Base-by-base conservation (phyloP, 257 asterid species). In the Solanum gracilifrons region DNA sequence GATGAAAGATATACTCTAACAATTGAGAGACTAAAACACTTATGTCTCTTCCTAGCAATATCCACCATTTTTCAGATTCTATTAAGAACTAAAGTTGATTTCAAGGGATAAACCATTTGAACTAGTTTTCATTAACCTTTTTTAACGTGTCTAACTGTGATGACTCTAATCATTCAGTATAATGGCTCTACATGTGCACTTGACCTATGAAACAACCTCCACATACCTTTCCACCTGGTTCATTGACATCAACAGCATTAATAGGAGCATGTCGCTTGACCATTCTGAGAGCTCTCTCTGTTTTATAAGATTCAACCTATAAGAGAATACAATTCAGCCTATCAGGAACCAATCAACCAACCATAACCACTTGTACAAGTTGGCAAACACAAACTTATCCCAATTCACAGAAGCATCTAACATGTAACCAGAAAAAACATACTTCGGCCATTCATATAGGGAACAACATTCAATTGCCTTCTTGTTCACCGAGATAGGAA, bases 261-360 rank as follows among this genome's bases (percentile, higher is more conserved):
- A 94, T 72, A 86, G 91, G 91, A 85, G 93, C 92, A 90, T 93
- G 96, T 77, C 97, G 91, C 88, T 94, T 97, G 86, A 96, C 92
- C 95, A 96, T 97, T 82, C 88, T 94, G 90, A 93, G 91, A 72
- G 94, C 95, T 91, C 98, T 96, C 91, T 87, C 92, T 36, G 94
- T 92, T 88, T 90, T 91, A 88, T 94, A 93, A 72, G 87, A 86
- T 82, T 94, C 98, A 87, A 96, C 99, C 99, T 95, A 93, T 89
- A 91, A 48, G 32, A 82, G 43, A 82, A 29, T 18, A 29, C 69
- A 82, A 25, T 48, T 23, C 39, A 31, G 55, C 69, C 69, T 18
- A 82, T 82, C 62, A 48, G 85, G 43, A 62, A 10, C 35, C 31
- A 31, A 82, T 48, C 41, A 48, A 82, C 27, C 66, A 43, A 18